phyloP scores from a whole-genome alignment of 495 filamentous ascomycete species.

The Hypoxylon lienhwacheense region DNA sequence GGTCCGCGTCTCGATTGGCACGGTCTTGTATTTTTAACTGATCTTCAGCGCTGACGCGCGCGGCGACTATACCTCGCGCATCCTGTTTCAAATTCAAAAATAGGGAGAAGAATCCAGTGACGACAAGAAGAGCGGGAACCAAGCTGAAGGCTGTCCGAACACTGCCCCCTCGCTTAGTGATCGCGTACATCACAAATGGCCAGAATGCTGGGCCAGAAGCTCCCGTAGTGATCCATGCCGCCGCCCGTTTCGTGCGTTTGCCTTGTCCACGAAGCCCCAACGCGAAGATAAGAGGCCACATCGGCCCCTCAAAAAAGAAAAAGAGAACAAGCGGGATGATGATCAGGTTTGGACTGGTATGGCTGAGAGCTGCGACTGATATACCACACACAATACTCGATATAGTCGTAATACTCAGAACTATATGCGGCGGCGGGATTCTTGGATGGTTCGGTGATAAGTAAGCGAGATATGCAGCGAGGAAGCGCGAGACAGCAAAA shows the following conservation, averaged over 20 bases:
- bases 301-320: slow-evolving; percentile 68
- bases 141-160: slow-evolving; percentile 43
- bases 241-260: slow-evolving; percentile 67
- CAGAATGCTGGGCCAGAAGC: slow-evolving; percentile 67
- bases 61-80: slow-evolving; percentile 44
- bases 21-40: slow-evolving; percentile 37
- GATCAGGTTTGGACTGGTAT: slow-evolving; percentile 54
- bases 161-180: slow-evolving; percentile 36
- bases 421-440: slow-evolving; percentile 54
- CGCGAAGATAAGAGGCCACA: slow-evolving; percentile 72
- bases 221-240: slow-evolving; percentile 66
- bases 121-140: slow-evolving; percentile 41
- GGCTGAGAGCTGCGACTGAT: slow-evolving; percentile 52
- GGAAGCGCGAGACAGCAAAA: slow-evolving; percentile 54
- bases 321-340: slow-evolving; percentile 62
- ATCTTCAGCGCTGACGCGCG: slow-evolving; percentile 34
- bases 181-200: slow-evolving; percentile 61
- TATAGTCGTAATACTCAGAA: slow-evolving; percentile 51
- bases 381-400: slow-evolving; percentile 50
- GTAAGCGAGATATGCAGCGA: slow-evolving; percentile 52
- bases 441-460: slow-evolving; percentile 52
- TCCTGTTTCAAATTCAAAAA: slow-evolving; percentile 45
- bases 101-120: slow-evolving; percentile 41
- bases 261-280: slow-evolving; percentile 71
- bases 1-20: slow-evolving; percentile 37